phyloP scores from a whole-genome alignment of 768 basidiomycete species.

The Clavaria fumosa region DNA sequence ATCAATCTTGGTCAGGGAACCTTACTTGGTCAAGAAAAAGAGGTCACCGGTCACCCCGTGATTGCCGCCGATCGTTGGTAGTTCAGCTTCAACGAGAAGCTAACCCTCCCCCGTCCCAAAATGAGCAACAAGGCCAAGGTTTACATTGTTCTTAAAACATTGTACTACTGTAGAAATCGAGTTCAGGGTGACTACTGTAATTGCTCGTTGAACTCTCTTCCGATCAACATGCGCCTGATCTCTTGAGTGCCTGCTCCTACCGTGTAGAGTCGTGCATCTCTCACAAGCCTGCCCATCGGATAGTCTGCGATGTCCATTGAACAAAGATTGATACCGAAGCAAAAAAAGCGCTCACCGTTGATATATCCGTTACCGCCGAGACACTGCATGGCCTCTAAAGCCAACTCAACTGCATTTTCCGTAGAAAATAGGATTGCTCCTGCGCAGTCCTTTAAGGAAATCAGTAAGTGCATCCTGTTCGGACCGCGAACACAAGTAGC shows the following conservation, averaged over 20 bases:
- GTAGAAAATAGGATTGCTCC: conserved; percentile 90
- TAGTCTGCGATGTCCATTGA: conserved; percentile 42
- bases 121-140: no score
- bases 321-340: conserved; percentile 3
- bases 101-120: no score
- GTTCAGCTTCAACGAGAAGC: no score
- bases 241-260: conserved; percentile 98
- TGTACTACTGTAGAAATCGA: conserved; percentile 3
- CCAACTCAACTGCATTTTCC: conserved; percentile 82
- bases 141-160: no score
- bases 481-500: not conserved
- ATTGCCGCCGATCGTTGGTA: no score
- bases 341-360: conserved; percentile 43
- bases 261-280: conserved; percentile 79
- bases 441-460: conserved; percentile 63
- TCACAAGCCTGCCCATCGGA: conserved; percentile 71
- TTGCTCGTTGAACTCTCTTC: conserved; percentile 79
- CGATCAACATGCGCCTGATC: conserved; percentile 87
- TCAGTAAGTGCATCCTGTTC: conserved; percentile 3
- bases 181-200: conserved; percentile 17
- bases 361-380: conserved; percentile 94
- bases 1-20: no score
- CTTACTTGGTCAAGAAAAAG: no score
- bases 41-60: no score
- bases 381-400: conserved; percentile 85